Evolutionary conservation across 2,329 filamentous ascomycete genomes (phyloP), one percentile per base, ranked within the genome.

Genomic region (Scedosporium apiospermum): DNA sequence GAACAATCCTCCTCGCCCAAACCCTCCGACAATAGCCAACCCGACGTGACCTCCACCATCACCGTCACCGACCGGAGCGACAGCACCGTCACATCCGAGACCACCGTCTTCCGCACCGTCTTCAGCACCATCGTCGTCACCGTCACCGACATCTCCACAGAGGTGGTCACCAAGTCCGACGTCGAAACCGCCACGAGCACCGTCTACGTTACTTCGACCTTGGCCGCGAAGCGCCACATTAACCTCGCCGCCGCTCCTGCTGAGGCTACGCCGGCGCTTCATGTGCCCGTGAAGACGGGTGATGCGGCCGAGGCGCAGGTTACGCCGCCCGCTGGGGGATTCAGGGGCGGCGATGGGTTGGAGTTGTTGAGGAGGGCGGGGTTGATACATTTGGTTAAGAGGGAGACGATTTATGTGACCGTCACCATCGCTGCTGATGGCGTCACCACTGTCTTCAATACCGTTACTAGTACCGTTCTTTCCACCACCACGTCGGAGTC

Each of bases 91-190:
- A 70, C 69, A 4, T 63, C 14, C 26, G 27, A 38, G n/a, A 58
- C 55, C 26, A 58, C 55, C 27, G 34, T 58, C 27, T 58, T 58
- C 55, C 55, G 71, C 30, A 70, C 71, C 30, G 68, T 71, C 18
- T 63, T 63, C 2, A 65, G 61, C 5, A 75, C 74, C 44, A 67
- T 74, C 18, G 57, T 73, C 59, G 66, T 75, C 23, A 75, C 74
- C 23, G 68, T 67, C 12, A 77, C 74, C 58, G 65, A 65, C 53
- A 74, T 75, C 65, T 65, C 67, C 57, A 77, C 75, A 42, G 68
- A 66, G 21, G 77, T 74, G 61, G 69, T 76, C 62, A 77, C 75
- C 60, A 71, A 67, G 63, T 69, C 65, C 62, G 70, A 73, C 60
- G 69, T 68, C 41, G 68, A 72, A 5, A 75, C 72, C 12, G 74